A percentile compares a stretch with the other conserved stretches of the same genome.
Conservation (phyloP, 768 basidiomycete genomes). For the Atractiella rhizophila region DNA sequence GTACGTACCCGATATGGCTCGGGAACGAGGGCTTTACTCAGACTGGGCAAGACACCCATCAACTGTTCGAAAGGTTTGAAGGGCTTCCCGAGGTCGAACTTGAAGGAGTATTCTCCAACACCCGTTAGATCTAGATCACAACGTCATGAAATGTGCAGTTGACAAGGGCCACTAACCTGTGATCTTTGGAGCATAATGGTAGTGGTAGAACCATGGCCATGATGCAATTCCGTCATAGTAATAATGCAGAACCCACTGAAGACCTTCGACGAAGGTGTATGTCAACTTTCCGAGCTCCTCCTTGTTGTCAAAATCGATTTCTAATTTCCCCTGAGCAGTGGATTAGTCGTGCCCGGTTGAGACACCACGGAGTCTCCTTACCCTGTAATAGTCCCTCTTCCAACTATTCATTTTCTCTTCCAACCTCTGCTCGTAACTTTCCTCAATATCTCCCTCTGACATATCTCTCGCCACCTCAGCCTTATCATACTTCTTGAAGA, state of each 20-base stretch:
- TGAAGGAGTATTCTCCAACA: conserved; percentile 54
- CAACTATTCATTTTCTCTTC: conserved; percentile 72
- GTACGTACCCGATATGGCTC: conserved; percentile 45
- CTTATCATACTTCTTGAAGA: conserved; percentile 65
- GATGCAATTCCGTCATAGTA: conserved; percentile 92
- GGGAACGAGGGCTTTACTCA: conserved; percentile 71
- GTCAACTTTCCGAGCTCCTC: conserved; percentile 43
- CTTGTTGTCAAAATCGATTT: conserved; percentile 42
- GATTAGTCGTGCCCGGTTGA: background rate
- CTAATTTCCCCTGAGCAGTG: conserved; percentile 46
- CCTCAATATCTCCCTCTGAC: conserved; percentile 40
- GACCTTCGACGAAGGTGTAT: conserved; percentile 65
- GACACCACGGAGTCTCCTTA: conserved; percentile 19
- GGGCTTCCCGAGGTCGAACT: conserved; percentile 62
- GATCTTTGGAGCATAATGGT: conserved; percentile 90
- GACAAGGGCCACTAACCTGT: conserved; percentile 35
- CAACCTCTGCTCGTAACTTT: conserved; percentile 41
- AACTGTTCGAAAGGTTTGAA: conserved; percentile 86
- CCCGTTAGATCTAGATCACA: conserved; percentile 30
- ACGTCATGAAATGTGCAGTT: background rate
- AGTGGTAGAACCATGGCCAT: conserved; percentile 98
- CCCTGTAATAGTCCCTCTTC: conserved; percentile 75
- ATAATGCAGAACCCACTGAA: conserved; percentile 99
- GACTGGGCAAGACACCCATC: conserved; percentile 87
- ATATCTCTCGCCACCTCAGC: conserved; percentile 50